Evolutionary conservation across 495 filamentous ascomycete genomes (phyloP), one percentile per base, ranked within the genome.

Genomic region (Pyrenopolyporus hunteri): DNA sequence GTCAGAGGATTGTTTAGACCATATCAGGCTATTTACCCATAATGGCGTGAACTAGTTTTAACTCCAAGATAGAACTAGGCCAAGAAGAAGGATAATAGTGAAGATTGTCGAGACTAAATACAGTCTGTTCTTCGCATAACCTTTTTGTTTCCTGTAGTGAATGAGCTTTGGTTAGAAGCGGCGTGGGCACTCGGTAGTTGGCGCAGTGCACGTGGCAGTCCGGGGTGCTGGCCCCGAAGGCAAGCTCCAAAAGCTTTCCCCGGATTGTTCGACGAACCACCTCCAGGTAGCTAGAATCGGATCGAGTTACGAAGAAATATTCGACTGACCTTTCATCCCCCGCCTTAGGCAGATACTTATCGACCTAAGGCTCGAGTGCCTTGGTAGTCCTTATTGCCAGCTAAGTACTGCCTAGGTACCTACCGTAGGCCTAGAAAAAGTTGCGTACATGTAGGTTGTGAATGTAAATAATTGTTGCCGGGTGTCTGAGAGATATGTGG

Each of bases 201-300:
- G 20, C 20, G 17, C 32, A 36, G 10, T 31, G 47, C 58, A 55
- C 58, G 50, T 61, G 58, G 49, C 26, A 48, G 17, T 2, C 49
- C 0, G 33, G 42, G 33, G 6, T 43, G 14, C 44, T 19, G 33
- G 35, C 1, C 11, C 49, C 49, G 43, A 20, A 26, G 28, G 26
- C 19, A 42, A 25, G 35, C 19, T 29, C 50, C 26, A 11, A 40
- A 32, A 29, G 26, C 11, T n/a, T 47, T 40, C 19, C 9, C 42
- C 43, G 43, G 49, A 40, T 33, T 42, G 19, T 5, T 4, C 43
- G 33, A 42, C 42, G 33, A 48, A 42, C 49, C 14, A 22, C 28
- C 19, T 44, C 43, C 26, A 19, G 43, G 28, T 22, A 20, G 42
- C 32, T 33, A 3, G 14, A 13, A n/a, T 9, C 9, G 8, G 22